These are phyloP conservation scores for Phytopythium chamaehyphon DNA, from an alignment of 352 stramenopile species.

Conservation along the genomic window DNA sequence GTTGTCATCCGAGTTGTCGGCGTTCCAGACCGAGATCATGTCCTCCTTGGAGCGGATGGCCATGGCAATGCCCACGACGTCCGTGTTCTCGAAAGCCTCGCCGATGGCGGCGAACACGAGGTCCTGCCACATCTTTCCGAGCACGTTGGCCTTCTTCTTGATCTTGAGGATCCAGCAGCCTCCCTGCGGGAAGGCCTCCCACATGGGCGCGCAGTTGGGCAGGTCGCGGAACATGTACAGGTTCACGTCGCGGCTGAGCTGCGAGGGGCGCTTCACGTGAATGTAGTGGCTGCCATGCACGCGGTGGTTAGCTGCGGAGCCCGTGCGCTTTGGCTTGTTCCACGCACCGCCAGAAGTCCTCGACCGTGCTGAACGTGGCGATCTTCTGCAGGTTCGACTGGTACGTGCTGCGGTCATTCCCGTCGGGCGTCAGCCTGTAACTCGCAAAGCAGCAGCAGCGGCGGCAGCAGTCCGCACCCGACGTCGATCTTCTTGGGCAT, in stretches of 20 bases:
- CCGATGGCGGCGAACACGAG: constrained; percentile 90
- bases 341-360: constrained; percentile 91
- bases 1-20: constrained; percentile 89
- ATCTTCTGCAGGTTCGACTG: constrained; percentile 86
- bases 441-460: background rate
- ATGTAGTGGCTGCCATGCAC: constrained; percentile 76
- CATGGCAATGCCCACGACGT: constrained; percentile 92
- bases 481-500: constrained; percentile 88
- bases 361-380: constrained; percentile 87
- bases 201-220: constrained; percentile 86
- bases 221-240: constrained; percentile 92
- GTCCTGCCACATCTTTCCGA: constrained; percentile 95
- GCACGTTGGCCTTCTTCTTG: constrained; percentile 92
- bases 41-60: constrained; percentile 92
- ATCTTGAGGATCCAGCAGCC: constrained; percentile 95
- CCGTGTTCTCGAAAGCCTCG: constrained; percentile 88
- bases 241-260: constrained; percentile 90
- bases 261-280: constrained; percentile 91
- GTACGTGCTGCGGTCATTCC: constrained; percentile 50
- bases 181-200: constrained; percentile 90
- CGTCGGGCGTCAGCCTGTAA: too few species aligned
- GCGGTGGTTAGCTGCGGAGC: too few species aligned
- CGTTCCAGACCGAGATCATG: constrained; percentile 94
- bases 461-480: constrained; percentile 33
- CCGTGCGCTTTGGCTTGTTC: too few species aligned